A percentile compares a stretch with the other conserved stretches of the same genome.
phyloP scores from a whole-genome alignment of 2,329 filamentous ascomycete species.

The Orbilia quercus region DNA sequence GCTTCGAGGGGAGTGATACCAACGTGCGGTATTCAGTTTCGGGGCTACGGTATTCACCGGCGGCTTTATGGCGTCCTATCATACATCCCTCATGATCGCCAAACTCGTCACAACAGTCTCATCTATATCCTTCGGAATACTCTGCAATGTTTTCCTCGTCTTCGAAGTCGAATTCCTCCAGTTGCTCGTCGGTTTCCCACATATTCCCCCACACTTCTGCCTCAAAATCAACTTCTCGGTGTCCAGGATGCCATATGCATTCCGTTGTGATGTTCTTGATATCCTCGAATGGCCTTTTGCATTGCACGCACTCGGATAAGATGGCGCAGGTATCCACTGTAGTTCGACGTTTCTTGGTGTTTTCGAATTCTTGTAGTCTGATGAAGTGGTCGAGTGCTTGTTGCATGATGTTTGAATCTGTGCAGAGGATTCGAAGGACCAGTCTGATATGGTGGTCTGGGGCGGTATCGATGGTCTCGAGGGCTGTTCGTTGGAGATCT shows the following conservation, averaged over 20 bases:
- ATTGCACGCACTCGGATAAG: conserved; percentile 4
- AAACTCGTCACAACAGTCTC: conserved; percentile 22
- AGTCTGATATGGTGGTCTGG: conserved; percentile 12
- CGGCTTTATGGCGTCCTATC: conserved; percentile 9
- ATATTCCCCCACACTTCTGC: conserved; percentile 21
- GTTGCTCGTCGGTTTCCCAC: too few species aligned
- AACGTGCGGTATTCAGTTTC: too few species aligned
- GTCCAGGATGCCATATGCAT: conserved; percentile 15
- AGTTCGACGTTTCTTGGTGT: conserved; percentile 2
- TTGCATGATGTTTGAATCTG: background rate
- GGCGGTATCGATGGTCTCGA: conserved; percentile 11
- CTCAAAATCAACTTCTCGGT: conserved; percentile 17
- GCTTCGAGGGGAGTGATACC: too few species aligned
- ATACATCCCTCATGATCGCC: conserved; percentile 15
- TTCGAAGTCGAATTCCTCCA: background rate
- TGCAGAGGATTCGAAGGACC: conserved; percentile 19
- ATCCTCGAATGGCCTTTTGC: conserved; percentile 6
- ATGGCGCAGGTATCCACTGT: background rate
- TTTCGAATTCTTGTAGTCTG: background rate
- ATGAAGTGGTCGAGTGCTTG: conserved; percentile 9
- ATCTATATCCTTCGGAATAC: conserved; percentile 22
- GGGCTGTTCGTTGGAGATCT: background rate
- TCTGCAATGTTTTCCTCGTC: background rate
- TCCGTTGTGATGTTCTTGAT: background rate
- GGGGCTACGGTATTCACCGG: too few species aligned